Evolutionary conservation across 116 monocot species (phyloP), one percentile per base, ranked within the genome.

Genomic region (Dioscorea cayenensis): DNA sequence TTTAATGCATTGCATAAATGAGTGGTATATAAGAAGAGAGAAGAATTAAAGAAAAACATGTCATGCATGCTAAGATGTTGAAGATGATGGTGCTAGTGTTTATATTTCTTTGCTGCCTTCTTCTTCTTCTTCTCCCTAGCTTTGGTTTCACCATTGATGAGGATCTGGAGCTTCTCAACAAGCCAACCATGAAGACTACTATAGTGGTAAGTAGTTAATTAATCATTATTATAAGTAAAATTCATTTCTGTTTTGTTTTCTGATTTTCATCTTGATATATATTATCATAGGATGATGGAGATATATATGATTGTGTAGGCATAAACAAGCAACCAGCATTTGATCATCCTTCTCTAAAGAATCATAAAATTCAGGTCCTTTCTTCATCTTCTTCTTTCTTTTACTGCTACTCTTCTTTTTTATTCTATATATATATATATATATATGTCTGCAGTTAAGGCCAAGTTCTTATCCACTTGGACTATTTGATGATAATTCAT

Each of bases 301-400:
- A 66, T 18, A 10, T 27, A 36, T 63, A 67, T 4, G 23, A 50
- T 8, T 60, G 67, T 73, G 73, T 79, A 19, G 49, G 28, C 14
- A 16, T 65, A 27, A 22, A 28, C 7, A n/a, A 27, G 3, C 28
- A 20, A 14, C 5, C 11, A 16, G 20, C n/a, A 0, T 43, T 29
- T 14, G 49, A 65, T 32, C 14, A 27, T 16, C 28, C 13, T 27
- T 68, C 27, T 11, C 23, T 68, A 14, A 23, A n/a, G 50, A 55
- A 55, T 55, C 55, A 55, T 16, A 55, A 16, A 55, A 18, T 55
- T 3, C 55, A 55, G 55, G 43, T 43, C 12, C 43, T 43, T 43
- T 12, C 6, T 43, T 6, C 43, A 43, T 32, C 32, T 32, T 32
- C 32, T 32, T 32, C 32, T 32, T 32, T 32, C 32, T 32, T 32